These are phyloP conservation scores for Plasmodium blacklocki DNA, from an alignment of 169 alveolate species.

Conservation along the genomic window DNA sequence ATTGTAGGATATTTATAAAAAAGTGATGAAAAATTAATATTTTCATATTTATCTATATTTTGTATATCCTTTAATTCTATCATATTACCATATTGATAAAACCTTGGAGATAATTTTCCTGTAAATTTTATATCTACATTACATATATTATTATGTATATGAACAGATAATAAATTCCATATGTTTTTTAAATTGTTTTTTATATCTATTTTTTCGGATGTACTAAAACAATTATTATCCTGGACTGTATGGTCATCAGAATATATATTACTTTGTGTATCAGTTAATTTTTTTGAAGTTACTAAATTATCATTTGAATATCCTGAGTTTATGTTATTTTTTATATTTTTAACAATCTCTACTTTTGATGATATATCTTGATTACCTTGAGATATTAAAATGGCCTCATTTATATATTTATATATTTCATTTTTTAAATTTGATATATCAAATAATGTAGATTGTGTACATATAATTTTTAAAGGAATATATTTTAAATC, in stretches of 20 bases:
- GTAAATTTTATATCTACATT: slow-evolving; percentile 71
- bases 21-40: slow-evolving; percentile 56
- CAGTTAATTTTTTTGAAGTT: background rate
- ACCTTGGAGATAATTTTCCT: slow-evolving; percentile 70
- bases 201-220: background rate
- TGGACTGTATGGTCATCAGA: background rate
- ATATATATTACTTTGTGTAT: background rate
- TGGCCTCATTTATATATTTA: background rate
- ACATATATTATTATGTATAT: slow-evolving; percentile 65
- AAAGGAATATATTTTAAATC: slow-evolving; percentile 46
- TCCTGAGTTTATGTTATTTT: background rate
- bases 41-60: slow-evolving; percentile 17
- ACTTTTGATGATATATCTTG: background rate
- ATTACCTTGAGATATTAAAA: no score
- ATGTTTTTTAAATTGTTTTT: background rate
- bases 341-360: background rate
- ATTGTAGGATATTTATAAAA: slow-evolving; percentile 15
- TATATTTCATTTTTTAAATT: slow-evolving; percentile 18
- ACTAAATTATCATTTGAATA: background rate
- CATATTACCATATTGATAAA: slow-evolving; percentile 52
- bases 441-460: slow-evolving; percentile 36
- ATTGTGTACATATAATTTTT: slow-evolving; percentile 32
- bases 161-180: slow-evolving; percentile 60
- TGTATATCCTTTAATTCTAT: slow-evolving; percentile 12
- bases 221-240: background rate